These are phyloP conservation scores for Phytomonas francai DNA, from an alignment of 208 protist genomes.

Conservation along the genomic window DNA sequence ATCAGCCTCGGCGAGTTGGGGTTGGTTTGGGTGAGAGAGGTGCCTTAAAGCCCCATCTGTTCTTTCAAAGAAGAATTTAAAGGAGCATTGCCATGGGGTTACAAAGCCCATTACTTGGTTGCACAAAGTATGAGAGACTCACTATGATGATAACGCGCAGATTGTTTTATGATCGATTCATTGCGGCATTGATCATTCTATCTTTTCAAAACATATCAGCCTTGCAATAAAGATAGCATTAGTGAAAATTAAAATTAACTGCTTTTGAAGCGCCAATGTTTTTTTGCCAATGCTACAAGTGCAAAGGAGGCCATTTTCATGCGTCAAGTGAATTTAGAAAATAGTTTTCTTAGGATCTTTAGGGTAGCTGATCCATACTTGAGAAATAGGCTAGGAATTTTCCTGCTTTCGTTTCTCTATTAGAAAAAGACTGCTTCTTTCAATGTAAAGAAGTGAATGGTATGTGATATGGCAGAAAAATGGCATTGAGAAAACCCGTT, in stretches of 20 bases:
- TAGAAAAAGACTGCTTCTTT: slow-evolving; percentile 52
- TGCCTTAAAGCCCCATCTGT: background rate
- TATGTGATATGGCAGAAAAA: background rate
- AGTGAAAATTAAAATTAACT: slow-evolving; percentile 69
- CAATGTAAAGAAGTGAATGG: slow-evolving; percentile 17
- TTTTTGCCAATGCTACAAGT: slow-evolving; percentile 38
- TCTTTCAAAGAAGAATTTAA: background rate
- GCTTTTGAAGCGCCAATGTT: slow-evolving; percentile 65
- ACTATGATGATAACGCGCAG: slow-evolving; percentile 39
- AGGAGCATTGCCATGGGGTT: slow-evolving; percentile 31
- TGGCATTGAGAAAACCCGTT: too few species aligned
- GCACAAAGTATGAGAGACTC: slow-evolving; percentile 42
- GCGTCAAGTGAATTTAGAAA: slow-evolving; percentile 23
- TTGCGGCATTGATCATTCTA: slow-evolving; percentile 26
- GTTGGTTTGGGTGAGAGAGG: slow-evolving; percentile 1
- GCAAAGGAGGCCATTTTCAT: slow-evolving; percentile 29
- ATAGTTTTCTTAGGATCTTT: slow-evolving; percentile 58
- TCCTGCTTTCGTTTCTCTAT: slow-evolving; percentile 48
- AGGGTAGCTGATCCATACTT: slow-evolving; percentile 63
- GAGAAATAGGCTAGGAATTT: slow-evolving; percentile 33
- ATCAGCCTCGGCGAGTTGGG: slow-evolving; percentile 3
- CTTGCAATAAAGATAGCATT: slow-evolving; percentile 50
- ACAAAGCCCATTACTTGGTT: slow-evolving; percentile 25
- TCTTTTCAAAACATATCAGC: slow-evolving; percentile 49
- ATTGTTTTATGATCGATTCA: slow-evolving; percentile 32